Evolutionary conservation across 2,329 filamentous ascomycete genomes (phyloP).

Genomic region (Dactylonectria macrodidyma): DNA sequence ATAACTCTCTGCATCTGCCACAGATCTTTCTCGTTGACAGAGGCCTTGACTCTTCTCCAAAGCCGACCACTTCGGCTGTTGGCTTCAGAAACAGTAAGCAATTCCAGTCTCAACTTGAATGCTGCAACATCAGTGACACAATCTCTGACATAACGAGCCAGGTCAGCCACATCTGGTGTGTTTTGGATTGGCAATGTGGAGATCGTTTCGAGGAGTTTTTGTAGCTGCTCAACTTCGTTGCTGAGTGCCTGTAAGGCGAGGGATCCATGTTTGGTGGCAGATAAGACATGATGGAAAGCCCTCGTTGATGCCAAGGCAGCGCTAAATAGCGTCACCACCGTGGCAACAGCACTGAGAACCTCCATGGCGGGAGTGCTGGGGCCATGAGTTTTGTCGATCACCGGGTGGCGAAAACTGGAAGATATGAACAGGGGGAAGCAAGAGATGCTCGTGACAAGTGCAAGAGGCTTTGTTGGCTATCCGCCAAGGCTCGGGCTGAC

Average conservation of each 20-base stretch:
- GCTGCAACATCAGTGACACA: background rate
- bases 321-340: background rate
- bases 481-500: no score
- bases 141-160: background rate
- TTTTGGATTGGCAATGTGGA: no score
- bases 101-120: background rate
- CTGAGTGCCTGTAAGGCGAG: background rate
- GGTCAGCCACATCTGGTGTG: no score
- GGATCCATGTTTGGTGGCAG: background rate
- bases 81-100: background rate
- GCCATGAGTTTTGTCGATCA: no score
- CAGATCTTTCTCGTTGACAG: background rate
- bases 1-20: background rate
- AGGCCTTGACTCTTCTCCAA: background rate
- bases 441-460: no score
- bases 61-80: background rate
- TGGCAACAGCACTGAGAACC: background rate
- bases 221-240: background rate
- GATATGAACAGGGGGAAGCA: no score
- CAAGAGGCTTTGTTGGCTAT: no score
- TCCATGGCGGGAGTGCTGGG: background rate
- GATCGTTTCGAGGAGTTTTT: background rate
- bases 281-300: background rate
- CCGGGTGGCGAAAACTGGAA: no score
- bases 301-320: background rate